Percentiles rank a stretch among this genome's conserved stretches.
Conservation (phyloP, 2,329 filamentous ascomycete species). For the Trematosphaeria pertusa region DNA sequence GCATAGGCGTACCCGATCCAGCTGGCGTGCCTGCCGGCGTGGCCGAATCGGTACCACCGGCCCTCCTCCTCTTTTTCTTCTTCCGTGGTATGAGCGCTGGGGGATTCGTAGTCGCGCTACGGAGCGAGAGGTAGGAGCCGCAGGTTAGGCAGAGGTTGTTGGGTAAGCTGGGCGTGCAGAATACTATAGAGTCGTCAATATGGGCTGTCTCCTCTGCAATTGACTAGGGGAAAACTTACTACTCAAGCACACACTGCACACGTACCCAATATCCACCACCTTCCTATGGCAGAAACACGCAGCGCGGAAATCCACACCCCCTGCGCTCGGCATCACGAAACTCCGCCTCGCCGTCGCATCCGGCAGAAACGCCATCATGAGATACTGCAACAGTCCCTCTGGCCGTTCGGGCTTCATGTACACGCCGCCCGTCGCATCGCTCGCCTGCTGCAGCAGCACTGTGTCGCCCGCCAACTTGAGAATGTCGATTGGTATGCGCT, state of each 20-base stretch:
- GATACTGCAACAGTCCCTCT: constrained; percentile 80
- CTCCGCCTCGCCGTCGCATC: constrained; percentile 69
- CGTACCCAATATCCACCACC: constrained; percentile 90
- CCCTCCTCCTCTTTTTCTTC: constrained; percentile 50
- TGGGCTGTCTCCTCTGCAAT: too few relatives aligned
- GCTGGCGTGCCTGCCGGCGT: constrained; percentile 44
- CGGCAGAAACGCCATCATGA: constrained; percentile 93
- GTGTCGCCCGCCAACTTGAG: constrained; percentile 84
- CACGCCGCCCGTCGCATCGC: constrained; percentile 73
- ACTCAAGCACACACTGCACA: constrained; percentile 94
- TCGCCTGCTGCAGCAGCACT: constrained; percentile 92
- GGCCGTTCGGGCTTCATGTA: constrained; percentile 65
- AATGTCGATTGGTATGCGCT: constrained; percentile 90
- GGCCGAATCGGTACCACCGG: constrained; percentile 38
- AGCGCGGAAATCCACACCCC: constrained; percentile 94
- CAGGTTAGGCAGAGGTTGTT: constrained; percentile 48
- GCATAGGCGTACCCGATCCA: constrained; percentile 42
- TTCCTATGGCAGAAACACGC: constrained; percentile 95
- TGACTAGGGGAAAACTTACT: constrained; percentile 65
- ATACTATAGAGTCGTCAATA: constrained; percentile 35
- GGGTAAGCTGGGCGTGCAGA: constrained; percentile 43
- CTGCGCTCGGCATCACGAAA: constrained; percentile 79
- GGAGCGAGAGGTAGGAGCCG: constrained; percentile 47
- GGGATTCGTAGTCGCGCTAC: constrained; percentile 38
- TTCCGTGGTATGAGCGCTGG: constrained; percentile 47